Evolutionary conservation across 2,329 filamentous ascomycete species (phyloP).

Genomic region (Aspergillaceae sp.): DNA sequence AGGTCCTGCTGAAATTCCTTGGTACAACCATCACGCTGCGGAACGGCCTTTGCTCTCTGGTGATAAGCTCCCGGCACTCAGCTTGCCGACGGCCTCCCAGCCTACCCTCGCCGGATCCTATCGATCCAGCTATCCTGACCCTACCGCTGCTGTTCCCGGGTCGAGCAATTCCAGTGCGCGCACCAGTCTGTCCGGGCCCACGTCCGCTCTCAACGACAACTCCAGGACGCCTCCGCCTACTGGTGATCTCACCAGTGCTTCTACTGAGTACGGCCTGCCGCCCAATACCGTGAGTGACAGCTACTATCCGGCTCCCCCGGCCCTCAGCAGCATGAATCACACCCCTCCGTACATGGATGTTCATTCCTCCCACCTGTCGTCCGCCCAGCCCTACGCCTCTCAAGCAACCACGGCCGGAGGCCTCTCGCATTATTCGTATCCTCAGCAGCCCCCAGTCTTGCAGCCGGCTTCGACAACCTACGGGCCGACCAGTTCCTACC

Average conservation of each 20-base stretch:
- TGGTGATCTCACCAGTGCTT: constrained; percentile 43
- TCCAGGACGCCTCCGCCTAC: constrained; percentile 66
- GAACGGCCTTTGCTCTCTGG: constrained; percentile 60
- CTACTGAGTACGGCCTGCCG: constrained; percentile 26
- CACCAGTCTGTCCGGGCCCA: constrained; percentile 48
- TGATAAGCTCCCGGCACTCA: constrained; percentile 64
- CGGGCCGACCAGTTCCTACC: constrained; percentile 51
- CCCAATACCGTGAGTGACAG: constrained; percentile 29
- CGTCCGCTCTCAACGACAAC: constrained; percentile 32
- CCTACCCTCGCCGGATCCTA: constrained; percentile 64
- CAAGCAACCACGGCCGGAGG: constrained; percentile 67
- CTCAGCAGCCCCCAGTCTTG: constrained; percentile 61
- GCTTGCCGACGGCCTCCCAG: constrained; percentile 57
- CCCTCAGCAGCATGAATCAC: constrained; percentile 64
- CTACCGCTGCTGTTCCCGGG: constrained; percentile 40
- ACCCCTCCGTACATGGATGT: constrained; percentile 78
- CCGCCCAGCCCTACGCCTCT: constrained; percentile 63
- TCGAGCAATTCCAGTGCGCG: constrained; percentile 46
- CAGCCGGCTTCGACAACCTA: constrained; percentile 66
- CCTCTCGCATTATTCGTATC: constrained; percentile 68
- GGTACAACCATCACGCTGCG: constrained; percentile 59
- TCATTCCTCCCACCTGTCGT: constrained; percentile 64
- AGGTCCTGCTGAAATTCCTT: constrained; percentile 62
- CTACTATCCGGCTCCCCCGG: constrained; percentile 35
- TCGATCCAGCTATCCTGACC: constrained; percentile 66